phyloP scores from a whole-genome alignment of 371 early-diverging fungal species.

The Mortierella sp. region DNA sequence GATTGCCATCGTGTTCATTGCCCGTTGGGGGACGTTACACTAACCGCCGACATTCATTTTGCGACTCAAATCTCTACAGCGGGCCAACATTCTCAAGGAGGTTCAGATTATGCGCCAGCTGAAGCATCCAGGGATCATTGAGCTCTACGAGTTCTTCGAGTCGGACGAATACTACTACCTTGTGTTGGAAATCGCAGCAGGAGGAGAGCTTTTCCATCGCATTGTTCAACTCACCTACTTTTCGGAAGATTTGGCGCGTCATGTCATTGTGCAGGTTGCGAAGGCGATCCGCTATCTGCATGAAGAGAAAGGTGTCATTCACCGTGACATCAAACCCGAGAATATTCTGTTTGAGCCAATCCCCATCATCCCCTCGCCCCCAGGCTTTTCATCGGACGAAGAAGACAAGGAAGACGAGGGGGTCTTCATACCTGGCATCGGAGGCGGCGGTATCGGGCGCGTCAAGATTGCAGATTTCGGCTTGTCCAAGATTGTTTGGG shows the following conservation, averaged over 20 bases:
- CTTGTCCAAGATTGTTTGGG: slow-evolving; percentile 96
- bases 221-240: slow-evolving; percentile 84
- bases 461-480: slow-evolving; percentile 97
- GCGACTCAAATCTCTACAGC: slow-evolving; percentile 55
- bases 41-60: too few relatives aligned
- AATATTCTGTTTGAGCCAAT: slow-evolving; percentile 90
- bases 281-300: slow-evolving; percentile 91
- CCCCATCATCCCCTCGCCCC: too few relatives aligned
- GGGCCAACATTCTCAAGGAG: slow-evolving; percentile 86
- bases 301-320: slow-evolving; percentile 82
- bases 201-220: slow-evolving; percentile 95
- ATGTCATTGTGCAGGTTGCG: slow-evolving; percentile 81
- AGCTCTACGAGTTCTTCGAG: slow-evolving; percentile 90
- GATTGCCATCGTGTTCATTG: too few relatives aligned
- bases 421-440: too few relatives aligned
- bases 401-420: too few relatives aligned
- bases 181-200: slow-evolving; percentile 92
- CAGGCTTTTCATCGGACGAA: slow-evolving; percentile 77
- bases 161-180: slow-evolving; percentile 88
- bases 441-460: too few relatives aligned
- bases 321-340: slow-evolving; percentile 94
- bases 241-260: slow-evolving; percentile 70
- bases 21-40: too few relatives aligned
- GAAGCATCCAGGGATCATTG: slow-evolving; percentile 88
- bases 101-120: slow-evolving; percentile 87